phyloP scores from a whole-genome alignment of 148 eudicot species.

The Fagopyrum esculentum region DNA sequence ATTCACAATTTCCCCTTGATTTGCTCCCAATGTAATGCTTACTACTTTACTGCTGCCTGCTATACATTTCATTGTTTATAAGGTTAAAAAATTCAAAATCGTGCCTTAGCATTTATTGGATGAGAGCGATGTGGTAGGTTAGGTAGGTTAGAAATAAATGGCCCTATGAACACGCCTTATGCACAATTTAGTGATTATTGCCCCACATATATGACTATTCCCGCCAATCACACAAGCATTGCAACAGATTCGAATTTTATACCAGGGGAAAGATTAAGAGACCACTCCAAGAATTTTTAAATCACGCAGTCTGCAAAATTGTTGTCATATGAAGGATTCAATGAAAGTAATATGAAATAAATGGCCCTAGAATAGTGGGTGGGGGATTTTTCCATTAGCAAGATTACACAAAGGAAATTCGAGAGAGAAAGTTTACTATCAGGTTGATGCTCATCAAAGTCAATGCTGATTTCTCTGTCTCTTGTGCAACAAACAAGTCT shows the following conservation, averaged over 20 bases:
- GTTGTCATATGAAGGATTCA: background rate
- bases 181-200: constrained; percentile 3
- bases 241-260: background rate
- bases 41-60: background rate
- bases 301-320: background rate
- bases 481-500: constrained; percentile 65
- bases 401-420: background rate
- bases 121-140: constrained; percentile 5
- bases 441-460: constrained; percentile 56
- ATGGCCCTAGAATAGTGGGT: background rate
- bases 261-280: background rate
- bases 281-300: too few species aligned
- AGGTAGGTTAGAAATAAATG: constrained; percentile 12
- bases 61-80: background rate
- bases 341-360: background rate
- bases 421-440: constrained; percentile 43
- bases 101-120: constrained; percentile 5
- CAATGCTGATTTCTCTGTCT: constrained; percentile 61
- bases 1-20: background rate
- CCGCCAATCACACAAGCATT: background rate
- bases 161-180: background rate
- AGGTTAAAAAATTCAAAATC: background rate
- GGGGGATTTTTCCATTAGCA: background rate
- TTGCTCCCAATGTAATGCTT: background rate
- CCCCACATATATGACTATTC: constrained; percentile 8